Percentiles rank a stretch among this genome's conserved stretches.
Evolutionary conservation across 345 rosid genomes (phyloP).

Genomic region (Draba incana): DNA sequence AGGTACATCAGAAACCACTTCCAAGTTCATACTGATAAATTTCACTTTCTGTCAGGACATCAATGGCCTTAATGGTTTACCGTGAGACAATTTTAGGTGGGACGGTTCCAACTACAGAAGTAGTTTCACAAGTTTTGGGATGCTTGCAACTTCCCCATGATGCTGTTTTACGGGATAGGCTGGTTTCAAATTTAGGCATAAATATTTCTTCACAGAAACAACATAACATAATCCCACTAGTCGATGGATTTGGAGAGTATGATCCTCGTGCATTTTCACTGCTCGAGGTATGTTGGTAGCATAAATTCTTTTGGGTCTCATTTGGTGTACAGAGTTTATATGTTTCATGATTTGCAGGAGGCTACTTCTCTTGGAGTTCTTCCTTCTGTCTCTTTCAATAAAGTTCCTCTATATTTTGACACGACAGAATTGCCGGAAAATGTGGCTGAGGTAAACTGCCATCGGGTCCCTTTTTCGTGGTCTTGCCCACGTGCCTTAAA

Average conservation of each 20-base stretch:
- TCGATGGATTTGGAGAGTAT: constrained; percentile 95
- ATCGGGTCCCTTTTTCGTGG: not conserved
- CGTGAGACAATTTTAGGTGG: constrained; percentile 72
- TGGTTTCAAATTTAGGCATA: constrained; percentile 69
- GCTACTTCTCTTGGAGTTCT: constrained; percentile 79
- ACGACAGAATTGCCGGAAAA: constrained; percentile 57
- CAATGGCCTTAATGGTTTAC: constrained; percentile 69
- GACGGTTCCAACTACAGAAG: constrained; percentile 65
- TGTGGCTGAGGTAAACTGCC: constrained; percentile 60
- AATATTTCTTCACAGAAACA: constrained; percentile 51
- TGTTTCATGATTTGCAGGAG: constrained; percentile 52
- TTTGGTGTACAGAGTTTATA: constrained; percentile 7
- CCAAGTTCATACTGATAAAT: constrained; percentile 24
- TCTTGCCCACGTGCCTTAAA: not conserved
- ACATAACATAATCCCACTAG: constrained; percentile 61
- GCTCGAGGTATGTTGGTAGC: constrained; percentile 64
- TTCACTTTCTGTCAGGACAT: constrained; percentile 57
- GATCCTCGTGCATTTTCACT: constrained; percentile 92
- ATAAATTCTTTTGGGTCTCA: constrained; percentile 21
- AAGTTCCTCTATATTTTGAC: constrained; percentile 62
- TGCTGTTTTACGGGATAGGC: constrained; percentile 60
- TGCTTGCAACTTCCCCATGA: constrained; percentile 83
- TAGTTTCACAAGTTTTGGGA: constrained; percentile 82
- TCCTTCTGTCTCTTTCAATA: constrained; percentile 65
- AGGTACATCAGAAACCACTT: constrained; percentile 12